phyloP scores from a whole-genome alignment of 371 early-diverging fungal genomes.

The Catenaria anguillulae region DNA sequence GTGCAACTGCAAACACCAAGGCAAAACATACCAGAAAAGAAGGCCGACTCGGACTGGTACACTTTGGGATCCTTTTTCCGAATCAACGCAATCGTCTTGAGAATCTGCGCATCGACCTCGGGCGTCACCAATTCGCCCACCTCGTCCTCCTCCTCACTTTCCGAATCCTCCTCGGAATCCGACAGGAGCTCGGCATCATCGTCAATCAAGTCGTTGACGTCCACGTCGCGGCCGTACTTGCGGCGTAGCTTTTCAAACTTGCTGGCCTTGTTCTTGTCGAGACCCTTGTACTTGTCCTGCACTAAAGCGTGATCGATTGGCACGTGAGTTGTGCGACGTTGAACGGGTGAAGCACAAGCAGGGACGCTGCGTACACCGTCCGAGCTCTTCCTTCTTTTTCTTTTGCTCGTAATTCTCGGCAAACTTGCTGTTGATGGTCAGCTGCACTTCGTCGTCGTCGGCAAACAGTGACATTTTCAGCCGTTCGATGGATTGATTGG shows the following conservation, averaged over 20 bases:
- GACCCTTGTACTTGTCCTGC: conserved; percentile 37
- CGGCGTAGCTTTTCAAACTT: conserved; percentile 26
- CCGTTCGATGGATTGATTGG: too few relatives aligned
- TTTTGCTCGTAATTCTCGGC: conserved; percentile 42
- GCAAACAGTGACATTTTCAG: conserved; percentile 11
- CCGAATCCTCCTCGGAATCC: conserved; percentile 7
- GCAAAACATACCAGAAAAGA: conserved; percentile 33
- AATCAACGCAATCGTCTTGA: conserved; percentile 73
- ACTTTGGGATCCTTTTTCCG: conserved; percentile 58
- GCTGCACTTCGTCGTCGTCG: conserved; percentile 15
- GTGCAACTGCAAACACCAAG: too few relatives aligned
- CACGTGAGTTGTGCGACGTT: not conserved
- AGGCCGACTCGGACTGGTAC: conserved; percentile 53
- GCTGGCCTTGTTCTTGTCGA: conserved; percentile 17
- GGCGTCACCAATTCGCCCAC: conserved; percentile 68
- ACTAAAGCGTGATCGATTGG: conserved; percentile 17
- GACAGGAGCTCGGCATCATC: conserved; percentile 39
- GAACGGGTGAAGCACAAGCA: not conserved
- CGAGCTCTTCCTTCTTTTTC: conserved; percentile 49
- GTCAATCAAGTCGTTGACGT: conserved; percentile 1
- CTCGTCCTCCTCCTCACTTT: conserved; percentile 77
- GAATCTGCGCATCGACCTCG: conserved; percentile 76
- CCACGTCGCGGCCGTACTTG: conserved; percentile 20
- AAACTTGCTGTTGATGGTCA: conserved; percentile 39
- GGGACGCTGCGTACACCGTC: conserved; percentile 35